Evolutionary conservation across 2,329 filamentous ascomycete species (phyloP).

Genomic region (Phyllosticta citriasiana): DNA sequence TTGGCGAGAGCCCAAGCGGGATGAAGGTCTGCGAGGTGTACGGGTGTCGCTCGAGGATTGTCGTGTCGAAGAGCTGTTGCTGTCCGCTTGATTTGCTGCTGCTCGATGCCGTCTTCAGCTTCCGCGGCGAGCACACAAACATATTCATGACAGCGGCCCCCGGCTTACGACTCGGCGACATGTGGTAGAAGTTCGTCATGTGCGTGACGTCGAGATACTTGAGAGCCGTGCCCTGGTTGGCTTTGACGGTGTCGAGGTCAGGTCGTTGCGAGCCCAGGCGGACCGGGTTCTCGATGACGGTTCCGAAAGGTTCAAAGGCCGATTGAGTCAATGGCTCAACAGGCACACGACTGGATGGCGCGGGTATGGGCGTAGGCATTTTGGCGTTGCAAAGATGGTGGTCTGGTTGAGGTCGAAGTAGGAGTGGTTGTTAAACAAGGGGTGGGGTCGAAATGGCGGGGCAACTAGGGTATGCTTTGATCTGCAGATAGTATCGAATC

Average conservation of each 20-base stretch:
- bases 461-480: neutral
- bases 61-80: constrained; percentile 50
- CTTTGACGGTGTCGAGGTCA: constrained; percentile 42
- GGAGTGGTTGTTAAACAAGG: neutral
- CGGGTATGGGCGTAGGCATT: constrained; percentile 27
- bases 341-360: constrained; percentile 38
- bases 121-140: constrained; percentile 71
- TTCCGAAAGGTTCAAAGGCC: constrained; percentile 70
- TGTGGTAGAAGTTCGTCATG: constrained; percentile 59
- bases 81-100: constrained; percentile 52
- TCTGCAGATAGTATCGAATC: neutral
- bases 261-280: constrained; percentile 37
- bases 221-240: constrained; percentile 80
- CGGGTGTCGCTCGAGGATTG: constrained; percentile 79
- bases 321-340: constrained; percentile 57
- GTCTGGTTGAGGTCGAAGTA: neutral
- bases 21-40: constrained; percentile 92
- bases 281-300: constrained; percentile 66
- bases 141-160: constrained; percentile 66
- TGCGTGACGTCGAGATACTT: constrained; percentile 77
- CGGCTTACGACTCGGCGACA: constrained; percentile 48
- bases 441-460: neutral
- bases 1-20: constrained; percentile 51
- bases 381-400: neutral
- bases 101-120: constrained; percentile 32